Percentiles rank a stretch among this genome's conserved stretches.
These are phyloP conservation scores for Eleusine coracana DNA, from an alignment of 176 grass and related monocot species.

Conservation along the genomic window DNA sequence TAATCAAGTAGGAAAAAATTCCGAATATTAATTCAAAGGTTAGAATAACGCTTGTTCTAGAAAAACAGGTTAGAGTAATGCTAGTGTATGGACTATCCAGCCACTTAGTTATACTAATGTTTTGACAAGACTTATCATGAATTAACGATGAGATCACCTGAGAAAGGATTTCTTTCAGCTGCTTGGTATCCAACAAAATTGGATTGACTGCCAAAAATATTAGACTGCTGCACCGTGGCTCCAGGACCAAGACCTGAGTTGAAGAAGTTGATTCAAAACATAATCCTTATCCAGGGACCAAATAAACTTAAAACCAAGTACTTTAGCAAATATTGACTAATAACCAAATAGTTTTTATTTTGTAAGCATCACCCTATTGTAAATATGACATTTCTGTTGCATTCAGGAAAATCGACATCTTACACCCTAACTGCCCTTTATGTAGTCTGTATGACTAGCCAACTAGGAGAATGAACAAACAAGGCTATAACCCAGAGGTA, in stretches of 20 bases:
- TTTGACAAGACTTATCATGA: conserved; percentile 23
- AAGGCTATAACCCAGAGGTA: background rate
- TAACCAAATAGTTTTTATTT: background rate
- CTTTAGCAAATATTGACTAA: background rate
- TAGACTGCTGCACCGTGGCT: conserved; percentile 41
- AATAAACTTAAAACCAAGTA: background rate
- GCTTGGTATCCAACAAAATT: conserved; percentile 44
- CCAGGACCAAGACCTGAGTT: conserved; percentile 35
- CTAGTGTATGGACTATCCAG: background rate
- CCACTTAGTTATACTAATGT: background rate
- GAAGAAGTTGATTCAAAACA: conserved; percentile 3
- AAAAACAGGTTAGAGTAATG: background rate
- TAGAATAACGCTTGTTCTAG: background rate
- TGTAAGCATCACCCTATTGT: background rate
- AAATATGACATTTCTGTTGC: background rate
- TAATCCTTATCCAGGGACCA: background rate
- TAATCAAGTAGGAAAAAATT: background rate
- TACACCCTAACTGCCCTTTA: too few species aligned
- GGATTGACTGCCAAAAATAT: conserved; percentile 40
- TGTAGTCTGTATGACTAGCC: background rate
- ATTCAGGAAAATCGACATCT: conserved; percentile 7
- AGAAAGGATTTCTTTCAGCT: conserved; percentile 37
- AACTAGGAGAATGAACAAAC: background rate
- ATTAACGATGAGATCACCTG: conserved; percentile 45
- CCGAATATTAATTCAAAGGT: background rate